These are phyloP conservation scores for Cutaneotrichosporon arboriforme DNA, from an alignment of 1,284 basidiomycete genomes.

Conservation along the genomic window DNA sequence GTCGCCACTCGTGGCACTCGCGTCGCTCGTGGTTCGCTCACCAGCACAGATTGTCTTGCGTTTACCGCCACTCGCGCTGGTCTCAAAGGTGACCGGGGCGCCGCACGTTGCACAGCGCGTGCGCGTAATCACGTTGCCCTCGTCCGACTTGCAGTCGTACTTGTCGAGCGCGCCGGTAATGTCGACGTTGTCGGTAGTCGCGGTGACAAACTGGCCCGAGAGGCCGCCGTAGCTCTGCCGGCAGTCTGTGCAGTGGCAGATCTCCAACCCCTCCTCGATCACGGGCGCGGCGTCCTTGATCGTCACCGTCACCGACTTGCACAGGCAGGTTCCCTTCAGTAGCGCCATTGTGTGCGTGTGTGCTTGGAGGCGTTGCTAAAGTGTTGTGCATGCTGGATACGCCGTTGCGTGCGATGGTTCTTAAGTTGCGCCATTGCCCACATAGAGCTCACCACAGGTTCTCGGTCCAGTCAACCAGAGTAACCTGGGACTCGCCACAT, in stretches of 20 bases:
- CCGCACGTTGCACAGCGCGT: not conserved
- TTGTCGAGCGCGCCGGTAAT: not conserved
- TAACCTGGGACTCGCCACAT: no score
- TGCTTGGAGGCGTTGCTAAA: no score
- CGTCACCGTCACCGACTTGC: not conserved
- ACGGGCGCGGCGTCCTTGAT: conserved; percentile 1
- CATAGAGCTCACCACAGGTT: no score
- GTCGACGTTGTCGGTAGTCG: not conserved
- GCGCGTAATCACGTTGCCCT: not conserved
- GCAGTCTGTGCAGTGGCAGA: conserved; percentile 4
- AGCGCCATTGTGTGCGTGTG: not conserved
- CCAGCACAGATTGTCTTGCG: not conserved
- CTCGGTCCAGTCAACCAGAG: no score
- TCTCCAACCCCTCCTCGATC: not conserved
- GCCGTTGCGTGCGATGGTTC: no score
- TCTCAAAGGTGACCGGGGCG: not conserved
- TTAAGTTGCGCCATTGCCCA: no score
- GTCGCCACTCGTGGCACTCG: not conserved
- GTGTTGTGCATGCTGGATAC: no score
- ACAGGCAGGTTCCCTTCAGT: not conserved
- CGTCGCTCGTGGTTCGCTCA: not conserved
- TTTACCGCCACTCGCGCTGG: not conserved
- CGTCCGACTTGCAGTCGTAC: not conserved
- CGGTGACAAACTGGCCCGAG: not conserved
- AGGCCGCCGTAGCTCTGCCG: not conserved